These are phyloP conservation scores for Nemania diffusa DNA, from an alignment of 2,329 filamentous ascomycete genomes.

Conservation along the genomic window DNA sequence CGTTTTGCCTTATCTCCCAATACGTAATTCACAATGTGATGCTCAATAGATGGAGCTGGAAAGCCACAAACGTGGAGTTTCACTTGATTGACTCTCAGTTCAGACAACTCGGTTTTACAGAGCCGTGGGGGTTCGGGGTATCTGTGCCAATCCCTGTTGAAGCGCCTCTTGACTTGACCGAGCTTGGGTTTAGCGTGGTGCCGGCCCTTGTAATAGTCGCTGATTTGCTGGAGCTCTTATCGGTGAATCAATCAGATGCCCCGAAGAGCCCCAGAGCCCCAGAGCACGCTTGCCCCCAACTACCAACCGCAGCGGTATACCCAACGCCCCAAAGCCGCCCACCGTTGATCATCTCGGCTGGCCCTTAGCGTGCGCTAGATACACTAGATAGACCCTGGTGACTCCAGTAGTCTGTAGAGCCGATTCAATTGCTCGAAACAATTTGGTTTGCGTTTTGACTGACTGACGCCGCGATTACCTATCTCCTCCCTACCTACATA, in stretches of 20 bases:
- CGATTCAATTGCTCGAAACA: slow-evolving; percentile 27
- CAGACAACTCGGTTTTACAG: neutral
- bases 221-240: slow-evolving; percentile 32
- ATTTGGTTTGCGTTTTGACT: slow-evolving; percentile 17
- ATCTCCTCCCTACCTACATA: neutral
- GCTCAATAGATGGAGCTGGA: neutral
- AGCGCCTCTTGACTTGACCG: neutral
- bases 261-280: neutral
- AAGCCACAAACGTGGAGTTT: slow-evolving; percentile 15
- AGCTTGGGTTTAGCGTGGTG: slow-evolving; percentile 20
- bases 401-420: neutral
- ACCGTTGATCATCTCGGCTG: slow-evolving; percentile 12
- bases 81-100: neutral
- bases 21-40: neutral
- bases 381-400: slow-evolving; percentile 1
- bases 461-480: neutral
- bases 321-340: neutral
- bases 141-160: neutral
- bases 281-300: neutral
- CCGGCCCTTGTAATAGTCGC: neutral
- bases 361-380: neutral
- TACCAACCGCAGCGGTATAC: too few relatives aligned
- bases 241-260: slow-evolving; percentile 8
- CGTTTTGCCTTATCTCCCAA: slow-evolving; percentile 1
- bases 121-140: slow-evolving; percentile 12